Base-by-base conservation (phyloP, 2,329 filamentous ascomycete genomes). In the Pseudogymnoascus sp. region DNA sequence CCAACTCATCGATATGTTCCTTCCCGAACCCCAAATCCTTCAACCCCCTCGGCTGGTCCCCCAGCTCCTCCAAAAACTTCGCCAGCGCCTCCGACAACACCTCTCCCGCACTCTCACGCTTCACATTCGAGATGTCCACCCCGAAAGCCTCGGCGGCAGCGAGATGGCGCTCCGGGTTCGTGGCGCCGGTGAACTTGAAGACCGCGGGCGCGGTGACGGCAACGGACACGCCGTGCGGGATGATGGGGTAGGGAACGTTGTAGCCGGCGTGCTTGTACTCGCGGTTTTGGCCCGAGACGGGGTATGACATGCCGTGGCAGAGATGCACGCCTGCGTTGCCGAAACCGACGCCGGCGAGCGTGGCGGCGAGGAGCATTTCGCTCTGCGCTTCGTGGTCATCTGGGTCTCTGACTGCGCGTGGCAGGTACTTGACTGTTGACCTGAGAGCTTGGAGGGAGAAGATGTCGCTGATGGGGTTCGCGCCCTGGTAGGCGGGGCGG, bases 391-490 rank as follows among this genome's bases (percentile, higher is more conserved):
- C 94, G 63, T 84, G 81, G 73, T 99, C 94, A 35, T 96, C 92
- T 0, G 93, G 92, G 69, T 97, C 89, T 62, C 82, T 86, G 2
- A 96, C 89, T 0, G 92, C 88, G 61, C 93, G 85, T 0, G 93
- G 94, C 0, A 99, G 86, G 71, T 97, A 99, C 76, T 96, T 92
- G 66, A 97, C 86, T 0, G 92, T 96, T 68, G 84, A 84, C 30
- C 84, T 82, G 5, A 99, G 82, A 0, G 94, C 92, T 68, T 90
- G 87, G 18, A 99, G 81, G 3, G 90, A 95, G 79, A 99, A 99
- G 67, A 99, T 93, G 72, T 99, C 94, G 43, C 90, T 95, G 68
- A 99, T 99, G 2, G 94, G 94, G 73, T 99, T 99, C 6, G 94
- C 92, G 39, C 94, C 94, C 74, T 99, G 94, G 72, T 99, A 99